Evolutionary conservation across 495 filamentous ascomycete species (phyloP).

Genomic region (Aspergillus incahuasiensis): DNA sequence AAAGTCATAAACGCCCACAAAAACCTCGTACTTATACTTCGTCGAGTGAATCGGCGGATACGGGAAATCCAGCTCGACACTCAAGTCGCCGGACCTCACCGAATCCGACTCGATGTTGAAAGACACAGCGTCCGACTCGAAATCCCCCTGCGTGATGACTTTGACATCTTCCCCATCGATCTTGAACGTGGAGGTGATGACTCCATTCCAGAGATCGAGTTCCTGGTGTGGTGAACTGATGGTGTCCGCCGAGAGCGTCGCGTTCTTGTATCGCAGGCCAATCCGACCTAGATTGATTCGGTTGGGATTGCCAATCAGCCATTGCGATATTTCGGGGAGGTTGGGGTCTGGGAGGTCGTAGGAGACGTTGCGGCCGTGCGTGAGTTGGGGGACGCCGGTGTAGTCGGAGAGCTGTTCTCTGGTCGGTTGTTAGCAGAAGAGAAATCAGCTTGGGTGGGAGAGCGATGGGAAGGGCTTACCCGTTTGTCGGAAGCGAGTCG

Average conservation of each 20-base stretch:
- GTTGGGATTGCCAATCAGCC: conserved; percentile 17
- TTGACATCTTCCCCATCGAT: conserved; percentile 7
- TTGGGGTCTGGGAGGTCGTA: conserved; percentile 16
- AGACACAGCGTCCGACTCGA: conserved; percentile 12
- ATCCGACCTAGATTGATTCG: conserved; percentile 17
- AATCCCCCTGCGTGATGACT: conserved; percentile 16
- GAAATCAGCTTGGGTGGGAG: no score
- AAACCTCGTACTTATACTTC: conserved; percentile 17
- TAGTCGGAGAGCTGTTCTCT: conserved; percentile 14
- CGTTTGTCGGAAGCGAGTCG: conserved; percentile 13
- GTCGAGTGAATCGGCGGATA: conserved; percentile 16
- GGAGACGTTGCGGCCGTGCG: conserved; percentile 16
- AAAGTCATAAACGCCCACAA: conserved; percentile 14
- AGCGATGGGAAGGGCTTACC: neutral
- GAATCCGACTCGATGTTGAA: conserved; percentile 8
- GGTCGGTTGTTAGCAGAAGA: no score
- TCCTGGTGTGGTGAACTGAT: conserved; percentile 10
- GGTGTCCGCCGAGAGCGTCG: neutral
- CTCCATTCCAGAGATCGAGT: conserved; percentile 15
- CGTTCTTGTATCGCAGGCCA: conserved; percentile 9
- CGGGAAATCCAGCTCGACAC: conserved; percentile 14
- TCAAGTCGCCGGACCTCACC: conserved; percentile 8
- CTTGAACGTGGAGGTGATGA: conserved; percentile 14
- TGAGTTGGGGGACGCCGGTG: conserved; percentile 7
- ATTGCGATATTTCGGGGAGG: conserved; percentile 14